A percentile compares a stretch with the other conserved stretches of the same genome.
Conservation (phyloP, 2,329 filamentous ascomycete genomes). For the Monosporascus cannonballus region DNA sequence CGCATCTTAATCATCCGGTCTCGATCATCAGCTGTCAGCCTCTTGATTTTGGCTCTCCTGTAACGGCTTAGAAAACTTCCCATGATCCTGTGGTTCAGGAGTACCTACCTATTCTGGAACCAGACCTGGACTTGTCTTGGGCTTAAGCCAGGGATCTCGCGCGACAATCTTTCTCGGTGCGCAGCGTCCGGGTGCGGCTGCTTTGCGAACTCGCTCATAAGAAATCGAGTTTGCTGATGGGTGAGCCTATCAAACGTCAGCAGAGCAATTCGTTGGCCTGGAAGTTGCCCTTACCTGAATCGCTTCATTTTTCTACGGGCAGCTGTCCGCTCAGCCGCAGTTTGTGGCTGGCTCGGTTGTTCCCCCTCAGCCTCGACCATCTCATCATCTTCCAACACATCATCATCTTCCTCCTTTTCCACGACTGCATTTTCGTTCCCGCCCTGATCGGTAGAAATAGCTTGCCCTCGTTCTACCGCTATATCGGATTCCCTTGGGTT, state of each 20-base stretch:
- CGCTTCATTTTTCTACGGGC: conserved; percentile 65
- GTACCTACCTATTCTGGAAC: conserved; percentile 88
- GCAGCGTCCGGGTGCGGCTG: conserved; percentile 91
- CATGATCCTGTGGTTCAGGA: conserved; percentile 5
- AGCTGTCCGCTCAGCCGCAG: conserved; percentile 46
- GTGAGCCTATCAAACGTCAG: conserved; percentile 61
- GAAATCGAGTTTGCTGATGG: conserved; percentile 92
- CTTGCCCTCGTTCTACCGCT: conserved; percentile 29
- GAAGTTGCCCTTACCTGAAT: conserved; percentile 53
- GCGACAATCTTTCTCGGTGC: conserved; percentile 77
- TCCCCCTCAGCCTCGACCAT: conserved; percentile 46
- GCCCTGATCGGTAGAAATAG: conserved; percentile 25
- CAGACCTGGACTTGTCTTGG: conserved; percentile 94
- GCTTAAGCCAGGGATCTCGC: conserved; percentile 86
- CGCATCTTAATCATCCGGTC: conserved; percentile 68
- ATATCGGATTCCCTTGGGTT: conserved; percentile 35
- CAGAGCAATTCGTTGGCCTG: conserved; percentile 3
- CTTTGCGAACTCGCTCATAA: conserved; percentile 95
- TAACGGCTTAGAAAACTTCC: conserved; percentile 14
- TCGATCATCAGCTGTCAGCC: conserved; percentile 62
- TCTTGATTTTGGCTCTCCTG: conserved; percentile 67
- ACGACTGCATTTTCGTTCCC: conserved; percentile 32
- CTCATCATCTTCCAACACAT: conserved; percentile 48
- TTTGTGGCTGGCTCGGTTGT: conserved; percentile 19
- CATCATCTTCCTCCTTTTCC: conserved; percentile 45